phyloP scores from a whole-genome alignment of 2,329 filamentous ascomycete species.

The Diplocarpon mali region DNA sequence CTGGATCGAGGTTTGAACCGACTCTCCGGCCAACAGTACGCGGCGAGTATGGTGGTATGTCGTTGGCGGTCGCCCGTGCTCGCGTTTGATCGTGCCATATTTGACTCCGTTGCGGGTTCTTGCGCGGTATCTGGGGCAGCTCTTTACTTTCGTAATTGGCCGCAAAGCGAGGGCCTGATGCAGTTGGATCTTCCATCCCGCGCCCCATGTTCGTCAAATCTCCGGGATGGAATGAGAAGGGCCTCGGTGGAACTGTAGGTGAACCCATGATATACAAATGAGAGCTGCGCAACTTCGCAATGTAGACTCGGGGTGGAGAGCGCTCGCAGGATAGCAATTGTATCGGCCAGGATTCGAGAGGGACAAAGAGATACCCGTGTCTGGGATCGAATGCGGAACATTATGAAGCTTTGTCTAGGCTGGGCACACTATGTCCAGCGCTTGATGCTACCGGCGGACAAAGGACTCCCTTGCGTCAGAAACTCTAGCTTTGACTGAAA shows the following conservation, averaged over 20 bases:
- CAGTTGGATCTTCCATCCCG: not conserved
- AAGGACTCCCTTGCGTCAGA: no score
- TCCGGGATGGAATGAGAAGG: not conserved
- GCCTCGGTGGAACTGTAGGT: not conserved
- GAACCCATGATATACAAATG: not conserved
- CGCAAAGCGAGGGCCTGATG: not conserved
- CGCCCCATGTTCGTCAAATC: not conserved
- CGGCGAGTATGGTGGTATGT: not conserved
- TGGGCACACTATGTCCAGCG: no score
- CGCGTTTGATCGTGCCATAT: not conserved
- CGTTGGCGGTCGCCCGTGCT: not conserved
- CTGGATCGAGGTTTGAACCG: no score
- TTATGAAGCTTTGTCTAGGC: no score
- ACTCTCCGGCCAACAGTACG: not conserved
- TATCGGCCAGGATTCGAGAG: no score
- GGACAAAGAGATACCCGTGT: no score
- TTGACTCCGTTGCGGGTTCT: constrained; percentile 1
- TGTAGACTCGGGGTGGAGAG: not conserved
- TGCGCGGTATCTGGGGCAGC: not conserved
- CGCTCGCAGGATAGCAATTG: no score
- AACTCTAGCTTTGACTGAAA: no score
- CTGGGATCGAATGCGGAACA: no score
- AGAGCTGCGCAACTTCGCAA: not conserved
- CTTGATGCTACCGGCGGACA: no score
- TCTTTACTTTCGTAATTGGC: not conserved